Conservation (phyloP, 1,284 basidiomycete species). For the Heterobasidion occidentale region DNA sequence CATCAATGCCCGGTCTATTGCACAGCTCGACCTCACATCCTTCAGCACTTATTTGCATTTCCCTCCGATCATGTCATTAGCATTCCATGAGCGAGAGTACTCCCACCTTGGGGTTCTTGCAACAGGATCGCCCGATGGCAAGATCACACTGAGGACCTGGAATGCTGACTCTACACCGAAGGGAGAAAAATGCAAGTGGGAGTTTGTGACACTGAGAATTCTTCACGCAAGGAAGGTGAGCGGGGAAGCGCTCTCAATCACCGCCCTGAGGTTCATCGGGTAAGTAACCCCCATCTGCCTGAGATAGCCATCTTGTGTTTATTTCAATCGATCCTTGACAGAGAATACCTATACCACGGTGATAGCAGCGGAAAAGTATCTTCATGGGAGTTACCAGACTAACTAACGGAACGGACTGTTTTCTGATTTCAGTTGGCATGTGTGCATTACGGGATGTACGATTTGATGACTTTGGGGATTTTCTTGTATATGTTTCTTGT, state of each 20-base stretch:
- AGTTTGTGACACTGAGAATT: conserved; percentile 57
- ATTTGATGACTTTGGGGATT: no score
- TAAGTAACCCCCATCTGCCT: conserved; percentile 24
- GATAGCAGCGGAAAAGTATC: conserved; percentile 59
- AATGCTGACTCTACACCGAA: conserved; percentile 59
- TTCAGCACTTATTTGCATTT: conserved; percentile 28
- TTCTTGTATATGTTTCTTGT: no score
- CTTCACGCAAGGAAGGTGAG: conserved; percentile 47
- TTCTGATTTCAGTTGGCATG: no score
- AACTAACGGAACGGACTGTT: not conserved
- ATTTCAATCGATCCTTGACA: conserved; percentile 17
- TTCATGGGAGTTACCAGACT: conserved; percentile 55
- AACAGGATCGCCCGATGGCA: conserved; percentile 59
- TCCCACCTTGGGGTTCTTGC: conserved; percentile 62
- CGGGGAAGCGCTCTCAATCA: conserved; percentile 26
- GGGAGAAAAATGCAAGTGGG: conserved; percentile 59
- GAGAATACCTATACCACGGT: conserved; percentile 58
- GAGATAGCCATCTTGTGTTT: not conserved
- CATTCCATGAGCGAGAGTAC: conserved; percentile 80
- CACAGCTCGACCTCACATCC: conserved; percentile 50
- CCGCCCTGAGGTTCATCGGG: conserved; percentile 65
- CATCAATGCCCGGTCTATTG: conserved; percentile 72
- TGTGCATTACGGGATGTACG: no score
- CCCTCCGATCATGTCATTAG: conserved; percentile 40
- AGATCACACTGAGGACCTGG: conserved; percentile 67